Percentiles rank a stretch among this genome's conserved stretches.
phyloP scores from a whole-genome alignment of 2,329 filamentous ascomycete genomes.

The Tetracladium maxilliforme region DNA sequence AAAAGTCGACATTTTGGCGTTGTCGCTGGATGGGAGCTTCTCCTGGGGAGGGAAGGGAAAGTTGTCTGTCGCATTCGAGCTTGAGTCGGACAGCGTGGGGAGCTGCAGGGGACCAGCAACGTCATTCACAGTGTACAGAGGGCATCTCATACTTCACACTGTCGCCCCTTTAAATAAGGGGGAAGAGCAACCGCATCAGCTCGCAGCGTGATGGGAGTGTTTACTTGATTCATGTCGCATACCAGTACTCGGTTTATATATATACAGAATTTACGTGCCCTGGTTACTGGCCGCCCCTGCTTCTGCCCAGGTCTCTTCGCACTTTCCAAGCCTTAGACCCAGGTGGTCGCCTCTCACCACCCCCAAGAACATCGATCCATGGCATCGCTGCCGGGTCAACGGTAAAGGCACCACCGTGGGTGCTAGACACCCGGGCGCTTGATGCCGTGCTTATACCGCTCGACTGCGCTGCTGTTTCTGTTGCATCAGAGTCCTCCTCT shows the following conservation, averaged over 20 bases:
- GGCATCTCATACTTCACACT: too few species aligned
- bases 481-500: slow-evolving; percentile 2
- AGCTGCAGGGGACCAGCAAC: too few species aligned
- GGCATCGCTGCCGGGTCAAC: slow-evolving; percentile 24
- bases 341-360: slow-evolving; percentile 36
- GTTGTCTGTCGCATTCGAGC: too few species aligned
- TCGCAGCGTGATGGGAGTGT: too few species aligned
- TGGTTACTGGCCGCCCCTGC: slow-evolving; percentile 6
- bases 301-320: slow-evolving; percentile 40
- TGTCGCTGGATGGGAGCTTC: not conserved
- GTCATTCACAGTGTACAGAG: too few species aligned
- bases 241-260: too few species aligned
- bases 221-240: too few species aligned
- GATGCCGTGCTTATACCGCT: slow-evolving; percentile 3
- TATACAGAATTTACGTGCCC: too few species aligned
- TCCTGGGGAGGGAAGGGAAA: too few species aligned
- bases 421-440: slow-evolving; percentile 1
- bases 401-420: slow-evolving; percentile 12
- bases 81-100: too few species aligned
- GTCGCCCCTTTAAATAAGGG: too few species aligned
- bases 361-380: slow-evolving; percentile 44
- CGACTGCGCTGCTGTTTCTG: slow-evolving; percentile 2
- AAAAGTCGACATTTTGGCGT: slow-evolving; percentile 60
- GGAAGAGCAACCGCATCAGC: too few species aligned
- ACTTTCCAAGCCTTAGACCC: slow-evolving; percentile 50